A percentile compares a stretch with the other conserved stretches of the same genome.
These are phyloP conservation scores for Penicillium sp. DNA, from an alignment of 2,329 filamentous ascomycete species.

Conservation along the genomic window DNA sequence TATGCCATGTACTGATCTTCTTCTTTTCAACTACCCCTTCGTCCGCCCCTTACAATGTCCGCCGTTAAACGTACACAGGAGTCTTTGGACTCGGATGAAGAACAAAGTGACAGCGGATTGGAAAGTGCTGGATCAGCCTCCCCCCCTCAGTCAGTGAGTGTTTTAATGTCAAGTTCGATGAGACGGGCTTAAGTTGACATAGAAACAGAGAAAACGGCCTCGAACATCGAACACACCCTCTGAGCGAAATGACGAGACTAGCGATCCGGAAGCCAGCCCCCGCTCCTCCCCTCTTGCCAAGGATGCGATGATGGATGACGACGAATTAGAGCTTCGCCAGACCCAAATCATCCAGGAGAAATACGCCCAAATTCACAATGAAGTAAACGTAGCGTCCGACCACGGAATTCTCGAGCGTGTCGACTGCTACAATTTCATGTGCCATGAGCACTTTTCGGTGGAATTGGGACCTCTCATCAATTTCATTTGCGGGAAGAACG, in stretches of 20 bases:
- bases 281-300: conserved; percentile 19
- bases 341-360: conserved; percentile 62
- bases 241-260: conserved; percentile 22
- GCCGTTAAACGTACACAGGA: conserved; percentile 43
- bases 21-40: background rate
- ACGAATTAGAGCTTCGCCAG: conserved; percentile 57
- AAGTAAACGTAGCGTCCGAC: conserved; percentile 73
- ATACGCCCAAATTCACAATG: conserved; percentile 49
- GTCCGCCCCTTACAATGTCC: conserved; percentile 35
- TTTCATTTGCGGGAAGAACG: conserved; percentile 97
- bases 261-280: background rate
- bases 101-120: conserved; percentile 28
- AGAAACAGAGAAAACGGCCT: conserved; percentile 43
- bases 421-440: conserved; percentile 94
- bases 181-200: conserved; percentile 1
- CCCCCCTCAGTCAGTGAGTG: conserved; percentile 34
- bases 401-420: conserved; percentile 87
- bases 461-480: conserved; percentile 93
- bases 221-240: conserved; percentile 34
- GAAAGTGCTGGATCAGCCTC: conserved; percentile 26
- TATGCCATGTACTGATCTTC: background rate
- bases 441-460: conserved; percentile 77
- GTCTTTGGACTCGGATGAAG: conserved; percentile 28
- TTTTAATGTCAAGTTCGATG: background rate
- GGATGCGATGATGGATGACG: conserved; percentile 32